Conservation (phyloP, 2,329 filamentous ascomycete genomes). For the Volutella citrinella region DNA sequence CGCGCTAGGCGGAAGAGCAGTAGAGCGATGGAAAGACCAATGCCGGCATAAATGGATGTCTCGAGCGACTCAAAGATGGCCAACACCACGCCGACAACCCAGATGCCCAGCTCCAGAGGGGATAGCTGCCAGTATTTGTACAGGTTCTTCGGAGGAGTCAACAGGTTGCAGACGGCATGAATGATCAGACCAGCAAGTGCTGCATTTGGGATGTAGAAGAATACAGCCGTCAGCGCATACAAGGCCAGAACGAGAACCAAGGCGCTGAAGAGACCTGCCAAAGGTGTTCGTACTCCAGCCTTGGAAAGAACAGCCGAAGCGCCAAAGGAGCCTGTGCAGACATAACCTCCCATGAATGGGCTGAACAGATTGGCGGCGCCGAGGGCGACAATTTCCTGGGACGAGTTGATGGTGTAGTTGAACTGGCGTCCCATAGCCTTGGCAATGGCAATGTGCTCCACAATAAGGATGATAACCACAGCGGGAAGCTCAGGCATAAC, state of each 20-base stretch:
- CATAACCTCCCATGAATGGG: conserved; percentile 64
- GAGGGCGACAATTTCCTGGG: conserved; percentile 76
- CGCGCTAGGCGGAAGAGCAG: conserved; percentile 45
- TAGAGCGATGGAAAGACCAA: conserved; percentile 39
- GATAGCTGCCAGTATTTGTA: conserved; percentile 78
- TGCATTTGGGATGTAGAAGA: conserved; percentile 76
- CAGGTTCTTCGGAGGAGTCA: conserved; percentile 69
- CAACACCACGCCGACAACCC: conserved; percentile 68
- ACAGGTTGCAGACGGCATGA: conserved; percentile 75
- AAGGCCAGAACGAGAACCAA: conserved; percentile 73
- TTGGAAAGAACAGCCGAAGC: conserved; percentile 83
- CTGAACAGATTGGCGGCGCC: conserved; percentile 73
- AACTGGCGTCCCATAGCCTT: conserved; percentile 79
- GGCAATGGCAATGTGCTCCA: conserved; percentile 81
- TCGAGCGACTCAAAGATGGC: conserved; percentile 49
- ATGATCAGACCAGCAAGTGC: conserved; percentile 75
- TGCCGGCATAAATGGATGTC: conserved; percentile 48
- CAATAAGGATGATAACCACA: conserved; percentile 72
- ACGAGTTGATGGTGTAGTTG: conserved; percentile 76
- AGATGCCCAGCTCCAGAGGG: conserved; percentile 71
- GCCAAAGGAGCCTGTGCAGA: conserved; percentile 47
- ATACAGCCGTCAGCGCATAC: conserved; percentile 73
- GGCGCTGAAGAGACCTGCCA: conserved; percentile 77
- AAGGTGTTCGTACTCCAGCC: conserved; percentile 74
- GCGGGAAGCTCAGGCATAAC: conserved; percentile 65